These are phyloP conservation scores for Aegilops umbellulata DNA, from an alignment of 176 grass and related monocot species.

Conservation along the genomic window DNA sequence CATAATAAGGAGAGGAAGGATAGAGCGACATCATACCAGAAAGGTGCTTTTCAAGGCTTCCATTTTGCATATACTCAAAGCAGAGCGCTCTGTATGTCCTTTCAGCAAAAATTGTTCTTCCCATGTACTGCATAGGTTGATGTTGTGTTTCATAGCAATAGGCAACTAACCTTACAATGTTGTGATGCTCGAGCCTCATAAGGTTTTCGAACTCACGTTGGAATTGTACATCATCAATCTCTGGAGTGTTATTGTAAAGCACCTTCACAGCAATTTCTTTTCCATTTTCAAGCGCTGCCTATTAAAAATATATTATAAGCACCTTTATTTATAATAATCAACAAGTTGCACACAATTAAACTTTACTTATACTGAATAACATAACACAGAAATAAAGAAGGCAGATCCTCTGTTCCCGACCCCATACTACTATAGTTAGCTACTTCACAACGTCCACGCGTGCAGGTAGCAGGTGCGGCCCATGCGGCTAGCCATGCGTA, in stretches of 20 bases:
- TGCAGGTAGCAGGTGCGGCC: accelerated
- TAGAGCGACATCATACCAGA: not conserved
- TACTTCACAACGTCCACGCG: no score
- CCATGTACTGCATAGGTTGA: not conserved
- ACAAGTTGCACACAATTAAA: not conserved
- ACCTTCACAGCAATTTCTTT: not conserved
- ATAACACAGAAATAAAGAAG: not conserved
- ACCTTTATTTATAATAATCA: not conserved
- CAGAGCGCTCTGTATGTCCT: not conserved
- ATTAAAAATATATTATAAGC: not conserved
- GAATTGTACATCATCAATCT: not conserved
- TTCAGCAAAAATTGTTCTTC: not conserved
- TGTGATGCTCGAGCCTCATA: not conserved
- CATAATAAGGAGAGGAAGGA: not conserved
- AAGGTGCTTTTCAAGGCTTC: not conserved
- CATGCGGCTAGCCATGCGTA: no score
- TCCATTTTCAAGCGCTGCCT: not conserved
- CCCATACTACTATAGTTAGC: no score
- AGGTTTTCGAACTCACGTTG: not conserved
- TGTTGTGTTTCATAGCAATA: not conserved
- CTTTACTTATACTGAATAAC: not conserved
- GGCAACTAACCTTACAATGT: not conserved
- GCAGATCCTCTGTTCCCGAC: not conserved
- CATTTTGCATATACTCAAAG: not conserved
- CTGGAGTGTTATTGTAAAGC: not conserved